These are phyloP conservation scores for Lumnitzera littorea DNA, from an alignment of 345 rosid genomes.

Conservation along the genomic window DNA sequence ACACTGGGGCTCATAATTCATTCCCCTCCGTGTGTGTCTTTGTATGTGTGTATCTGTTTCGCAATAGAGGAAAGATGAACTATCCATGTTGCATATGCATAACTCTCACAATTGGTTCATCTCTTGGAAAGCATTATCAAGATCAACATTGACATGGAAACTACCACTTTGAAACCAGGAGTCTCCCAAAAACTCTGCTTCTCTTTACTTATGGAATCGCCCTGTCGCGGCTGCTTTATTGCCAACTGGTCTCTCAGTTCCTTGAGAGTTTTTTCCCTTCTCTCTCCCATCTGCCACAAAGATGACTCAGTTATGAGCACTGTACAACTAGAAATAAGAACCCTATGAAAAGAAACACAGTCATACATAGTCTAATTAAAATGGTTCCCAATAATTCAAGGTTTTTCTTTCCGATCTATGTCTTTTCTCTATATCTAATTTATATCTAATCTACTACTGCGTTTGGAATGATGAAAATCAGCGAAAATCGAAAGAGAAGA, in stretches of 20 bases:
- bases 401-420: too few species aligned
- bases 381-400: too few species aligned
- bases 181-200: slow-evolving; percentile 79
- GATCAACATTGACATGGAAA: slow-evolving; percentile 83
- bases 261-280: slow-evolving; percentile 69
- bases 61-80: too few species aligned
- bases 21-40: too few species aligned
- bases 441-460: too few species aligned
- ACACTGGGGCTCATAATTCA: too few species aligned
- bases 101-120: slow-evolving; percentile 8
- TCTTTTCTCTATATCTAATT: too few species aligned
- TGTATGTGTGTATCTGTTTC: too few species aligned
- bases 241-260: slow-evolving; percentile 64
- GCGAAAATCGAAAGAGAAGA: too few species aligned
- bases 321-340: background rate
- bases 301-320: background rate
- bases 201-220: slow-evolving; percentile 16
- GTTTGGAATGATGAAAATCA: too few species aligned
- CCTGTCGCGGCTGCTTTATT: slow-evolving; percentile 26
- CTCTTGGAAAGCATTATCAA: slow-evolving; percentile 73
- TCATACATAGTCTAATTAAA: background rate
- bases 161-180: slow-evolving; percentile 71
- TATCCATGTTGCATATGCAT: background rate
- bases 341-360: background rate
- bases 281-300: slow-evolving; percentile 60